Evolutionary conservation across 2,329 filamentous ascomycete species (phyloP), one percentile per base, ranked within the genome.

Genomic region (Colletotrichum chlorophyti): DNA sequence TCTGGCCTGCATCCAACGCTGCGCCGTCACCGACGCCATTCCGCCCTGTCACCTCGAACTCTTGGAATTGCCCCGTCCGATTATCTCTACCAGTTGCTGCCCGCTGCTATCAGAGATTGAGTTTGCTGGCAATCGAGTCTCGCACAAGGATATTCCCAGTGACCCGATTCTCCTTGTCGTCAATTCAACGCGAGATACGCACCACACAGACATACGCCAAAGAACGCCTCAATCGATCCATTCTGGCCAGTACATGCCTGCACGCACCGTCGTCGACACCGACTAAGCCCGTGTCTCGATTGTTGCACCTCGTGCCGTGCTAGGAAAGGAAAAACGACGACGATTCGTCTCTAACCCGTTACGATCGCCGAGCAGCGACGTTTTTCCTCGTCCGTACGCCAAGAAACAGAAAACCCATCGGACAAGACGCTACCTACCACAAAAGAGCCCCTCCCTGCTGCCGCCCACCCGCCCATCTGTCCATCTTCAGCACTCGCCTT

Each of bases 121-220:
- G 43, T 27, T 17, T 40, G 37, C 55, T 55, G 32, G 50, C 29
- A n/a, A n/a, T 14, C 19, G 23, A 19, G 55, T 9, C 19, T 26
- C 43, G 5, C 31, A 21, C 55, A 54, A 54, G 50, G 48, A 42
- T 59, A 35, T 59, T 41, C 55, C 55, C 29, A 14, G 50, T 43
- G 26, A 23, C 24, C n/a, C 37, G 23, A 42, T 17, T 54, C 41
- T 43, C 24, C 10, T 43, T 37, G 17, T 15, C 21, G 35, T 37
- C 24, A 24, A 15, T 31, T 40, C 31, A 29, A 32, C 11, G 23
- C 46, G 24, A 50, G 24, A 29, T 21, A 41, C 42, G 26, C 38
- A 11, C 38, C n/a, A n/a, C n/a, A n/a, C n/a, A n/a, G n/a, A n/a
- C n/a, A n/a, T n/a, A n/a, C n/a, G n/a, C n/a, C n/a, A n/a, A n/a